phyloP scores from a whole-genome alignment of 2,329 filamentous ascomycete genomes.

The Camptophora hylomeconis region DNA sequence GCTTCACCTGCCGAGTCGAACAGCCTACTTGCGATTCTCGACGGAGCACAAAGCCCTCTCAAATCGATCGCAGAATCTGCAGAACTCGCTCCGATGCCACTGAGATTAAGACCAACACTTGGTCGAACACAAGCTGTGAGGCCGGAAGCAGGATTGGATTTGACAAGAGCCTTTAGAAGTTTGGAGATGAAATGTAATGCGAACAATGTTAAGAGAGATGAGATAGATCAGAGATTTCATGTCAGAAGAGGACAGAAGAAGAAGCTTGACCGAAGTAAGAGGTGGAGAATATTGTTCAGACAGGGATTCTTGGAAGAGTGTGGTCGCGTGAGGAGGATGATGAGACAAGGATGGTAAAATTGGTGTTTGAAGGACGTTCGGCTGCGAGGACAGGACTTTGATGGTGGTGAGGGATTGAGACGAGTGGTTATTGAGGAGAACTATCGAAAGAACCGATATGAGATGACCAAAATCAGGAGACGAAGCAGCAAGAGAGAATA shows the following conservation, averaged over 20 bases:
- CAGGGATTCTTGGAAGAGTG: conserved; percentile 31
- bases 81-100: too few species aligned
- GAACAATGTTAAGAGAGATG: conserved; percentile 24
- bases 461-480: too few species aligned
- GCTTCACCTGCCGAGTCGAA: too few species aligned
- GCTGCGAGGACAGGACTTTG: too few species aligned
- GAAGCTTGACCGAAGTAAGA: conserved; percentile 25
- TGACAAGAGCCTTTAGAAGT: conserved; percentile 14
- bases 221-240: conserved; percentile 26
- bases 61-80: too few species aligned
- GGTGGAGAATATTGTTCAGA: conserved; percentile 33
- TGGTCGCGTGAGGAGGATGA: conserved; percentile 29
- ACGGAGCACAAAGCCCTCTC: too few species aligned
- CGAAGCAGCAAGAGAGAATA: too few species aligned
- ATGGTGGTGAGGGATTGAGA: too few species aligned
- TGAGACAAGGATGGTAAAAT: conserved; percentile 32
- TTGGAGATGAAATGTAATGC: conserved; percentile 18
- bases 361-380: too few species aligned
- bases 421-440: too few species aligned
- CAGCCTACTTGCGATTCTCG: too few species aligned
- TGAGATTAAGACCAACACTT: conserved; percentile 18
- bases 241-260: conserved; percentile 27
- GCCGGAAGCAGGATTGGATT: conserved; percentile 13
- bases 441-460: too few species aligned
- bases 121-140: conserved; percentile 17